Percentiles rank a stretch among this genome's conserved stretches.
Conservation (phyloP, 106 monocot species). For the Hemerocallis citrina region DNA sequence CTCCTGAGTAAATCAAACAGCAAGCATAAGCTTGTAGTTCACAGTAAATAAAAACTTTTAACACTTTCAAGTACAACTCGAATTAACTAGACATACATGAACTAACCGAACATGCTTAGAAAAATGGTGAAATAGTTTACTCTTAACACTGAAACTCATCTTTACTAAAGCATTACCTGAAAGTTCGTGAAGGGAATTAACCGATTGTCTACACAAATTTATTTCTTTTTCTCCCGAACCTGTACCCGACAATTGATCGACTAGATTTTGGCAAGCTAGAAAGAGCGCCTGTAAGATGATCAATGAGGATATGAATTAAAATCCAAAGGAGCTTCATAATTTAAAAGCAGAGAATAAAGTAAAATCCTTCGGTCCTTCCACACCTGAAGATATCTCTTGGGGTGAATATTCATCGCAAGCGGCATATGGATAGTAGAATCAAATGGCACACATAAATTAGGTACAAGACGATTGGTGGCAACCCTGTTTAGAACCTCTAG, state of each 20-base stretch:
- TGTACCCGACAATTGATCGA: slow-evolving; percentile 26
- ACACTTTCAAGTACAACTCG: no score
- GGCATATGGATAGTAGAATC: slow-evolving; percentile 84
- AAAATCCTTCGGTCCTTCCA: slow-evolving; percentile 4
- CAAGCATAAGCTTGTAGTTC: no score
- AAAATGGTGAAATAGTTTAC: not conserved
- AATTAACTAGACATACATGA: no score
- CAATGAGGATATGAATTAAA: not conserved
- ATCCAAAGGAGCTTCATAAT: not conserved
- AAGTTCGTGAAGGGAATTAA: slow-evolving; percentile 51
- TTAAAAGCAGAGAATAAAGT: not conserved
- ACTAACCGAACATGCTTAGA: not conserved
- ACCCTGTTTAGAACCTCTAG: slow-evolving; percentile 45
- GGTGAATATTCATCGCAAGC: slow-evolving; percentile 66
- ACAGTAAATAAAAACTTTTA: no score
- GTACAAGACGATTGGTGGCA: slow-evolving; percentile 57
- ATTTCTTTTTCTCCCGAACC: slow-evolving; percentile 26
- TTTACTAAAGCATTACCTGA: slow-evolving; percentile 27
- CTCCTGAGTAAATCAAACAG: no score
- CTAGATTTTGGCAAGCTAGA: slow-evolving; percentile 68
- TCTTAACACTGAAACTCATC: not conserved
- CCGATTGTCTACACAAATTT: slow-evolving; percentile 35
- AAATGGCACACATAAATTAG: slow-evolving; percentile 50
- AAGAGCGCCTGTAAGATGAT: slow-evolving; percentile 65
- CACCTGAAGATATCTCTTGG: slow-evolving; percentile 87